Percentiles rank a stretch among this genome's conserved stretches.
Evolutionary conservation across 202 grass and related monocot species (phyloP).

Genomic region (Carex arenaria): DNA sequence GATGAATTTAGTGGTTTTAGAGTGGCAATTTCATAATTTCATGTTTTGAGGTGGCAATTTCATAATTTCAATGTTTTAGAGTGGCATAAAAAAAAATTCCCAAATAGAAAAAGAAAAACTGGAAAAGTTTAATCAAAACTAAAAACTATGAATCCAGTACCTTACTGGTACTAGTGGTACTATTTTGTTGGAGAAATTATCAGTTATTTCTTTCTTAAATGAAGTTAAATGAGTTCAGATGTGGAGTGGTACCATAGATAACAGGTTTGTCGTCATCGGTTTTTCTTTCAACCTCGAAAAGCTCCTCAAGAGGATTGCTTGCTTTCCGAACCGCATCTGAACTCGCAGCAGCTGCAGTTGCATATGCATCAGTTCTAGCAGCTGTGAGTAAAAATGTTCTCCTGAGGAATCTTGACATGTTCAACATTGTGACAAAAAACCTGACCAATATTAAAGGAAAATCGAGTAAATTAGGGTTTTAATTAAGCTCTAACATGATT

Average conservation of each 20-base stretch:
- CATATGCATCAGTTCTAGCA: slow-evolving; percentile 31
- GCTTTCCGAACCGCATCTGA: slow-evolving; percentile 37
- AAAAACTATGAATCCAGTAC: not conserved
- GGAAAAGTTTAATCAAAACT: not conserved
- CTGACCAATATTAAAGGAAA: not conserved
- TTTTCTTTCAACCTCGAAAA: slow-evolving; percentile 77
- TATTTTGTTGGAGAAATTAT: not conserved
- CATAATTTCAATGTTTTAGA: too few relatives aligned
- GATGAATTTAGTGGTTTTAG: too few relatives aligned
- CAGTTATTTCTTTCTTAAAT: not conserved
- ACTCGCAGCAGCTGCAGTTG: slow-evolving; percentile 28
- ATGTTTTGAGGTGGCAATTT: too few relatives aligned
- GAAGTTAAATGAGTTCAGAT: not conserved
- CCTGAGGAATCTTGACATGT: slow-evolving; percentile 47
- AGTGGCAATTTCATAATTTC: too few relatives aligned
- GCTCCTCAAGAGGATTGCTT: slow-evolving; percentile 74
- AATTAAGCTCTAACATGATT: not conserved
- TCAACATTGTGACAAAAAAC: slow-evolving; percentile 36
- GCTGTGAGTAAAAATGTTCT: slow-evolving; percentile 47
- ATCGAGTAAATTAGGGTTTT: not conserved
- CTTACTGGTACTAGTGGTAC: not conserved
- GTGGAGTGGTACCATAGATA: slow-evolving; percentile 47
- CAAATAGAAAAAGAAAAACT: not conserved
- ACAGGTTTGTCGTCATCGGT: slow-evolving; percentile 58
- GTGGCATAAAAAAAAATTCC: too few relatives aligned